Evolutionary conservation across 306 rosid genomes (phyloP), one percentile per base, ranked within the genome.

Genomic region (Prosopis cineraria): DNA sequence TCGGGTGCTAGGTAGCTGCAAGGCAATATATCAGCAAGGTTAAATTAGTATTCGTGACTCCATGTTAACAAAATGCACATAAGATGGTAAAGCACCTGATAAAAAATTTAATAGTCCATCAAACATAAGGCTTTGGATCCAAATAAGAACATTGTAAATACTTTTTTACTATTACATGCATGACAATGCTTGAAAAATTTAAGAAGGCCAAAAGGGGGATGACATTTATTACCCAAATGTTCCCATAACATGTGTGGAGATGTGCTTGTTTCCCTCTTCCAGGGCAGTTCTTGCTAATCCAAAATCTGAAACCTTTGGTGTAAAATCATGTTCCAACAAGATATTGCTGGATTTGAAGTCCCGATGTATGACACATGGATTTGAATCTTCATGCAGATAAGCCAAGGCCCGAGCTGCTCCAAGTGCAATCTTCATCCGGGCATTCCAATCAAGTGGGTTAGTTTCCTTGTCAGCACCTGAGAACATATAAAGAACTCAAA

Each of bases 181-280:
- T 56, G 73, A 81, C 58, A 48, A 34, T 47, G 45, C 37, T 10
- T 22, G 37, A 41, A 75, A 72, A 55, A 68, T 56, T 52, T 65
- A 40, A 22, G 10, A 67, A 13, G 11, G 24, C 34, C 33, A 11
- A 39, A 39, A 22, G 10, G 1, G 72, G 30, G 53, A 68, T 25
- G 27, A 8, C 16, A 7, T 45, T 64, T 68, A 25, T 81, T 88
- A 95, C 99, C 99, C 99, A 63, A 95, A 93, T 71, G 99, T 95
- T 74, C 99, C 99, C 99, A 95, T 95, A 63, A 95, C 98, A 79
- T 95, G 99, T 7, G 99, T 93, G 52, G 99, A 95, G 83, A 95
- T 95, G 73, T 95, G 99, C 83, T 88, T 90, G 84, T 88, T 87
- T 63, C 93, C 97, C 82, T 91, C 97, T 25, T 89, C 98, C 36